A percentile compares a stretch with the other conserved stretches of the same genome.
These are phyloP conservation scores for Dacryopinax spathularia DNA, from an alignment of 768 basidiomycete genomes.

Conservation along the genomic window DNA sequence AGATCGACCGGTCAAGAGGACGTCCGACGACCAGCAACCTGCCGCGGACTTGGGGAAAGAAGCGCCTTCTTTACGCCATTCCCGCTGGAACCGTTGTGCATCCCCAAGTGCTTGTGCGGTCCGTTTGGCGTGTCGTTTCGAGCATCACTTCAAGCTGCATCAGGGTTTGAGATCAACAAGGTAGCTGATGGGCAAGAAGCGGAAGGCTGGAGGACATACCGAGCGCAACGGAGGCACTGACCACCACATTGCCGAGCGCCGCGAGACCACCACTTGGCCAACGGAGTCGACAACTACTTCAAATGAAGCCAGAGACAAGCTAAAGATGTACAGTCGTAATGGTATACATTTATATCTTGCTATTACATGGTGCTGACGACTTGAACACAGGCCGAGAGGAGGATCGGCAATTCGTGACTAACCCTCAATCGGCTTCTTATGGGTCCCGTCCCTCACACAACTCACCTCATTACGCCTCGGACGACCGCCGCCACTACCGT, in stretches of 20 bases:
- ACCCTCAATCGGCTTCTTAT: background rate
- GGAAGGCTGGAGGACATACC: background rate
- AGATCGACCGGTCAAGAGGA: too few relatives aligned
- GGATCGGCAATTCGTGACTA: background rate
- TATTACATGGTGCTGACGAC: background rate
- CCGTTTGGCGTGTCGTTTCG: background rate
- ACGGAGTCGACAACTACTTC: background rate
- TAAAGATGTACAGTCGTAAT: background rate
- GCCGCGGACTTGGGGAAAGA: too few relatives aligned
- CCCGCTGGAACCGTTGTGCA: too few relatives aligned
- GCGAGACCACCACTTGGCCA: background rate
- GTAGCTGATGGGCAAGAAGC: background rate
- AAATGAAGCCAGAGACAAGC: background rate
- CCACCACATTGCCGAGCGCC: background rate
- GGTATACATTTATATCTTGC: background rate
- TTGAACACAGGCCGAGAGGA: background rate
- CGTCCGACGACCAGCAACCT: too few relatives aligned
- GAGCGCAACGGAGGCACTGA: background rate
- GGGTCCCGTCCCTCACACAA: background rate
- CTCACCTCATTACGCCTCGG: background rate
- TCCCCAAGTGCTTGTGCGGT: too few relatives aligned
- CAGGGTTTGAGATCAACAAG: background rate
- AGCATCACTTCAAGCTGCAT: background rate
- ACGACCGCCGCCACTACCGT: constrained; percentile 2
- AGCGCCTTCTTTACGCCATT: too few relatives aligned